Base-by-base conservation (phyloP, 2,329 filamentous ascomycete species). In the Knufia fluminis region DNA sequence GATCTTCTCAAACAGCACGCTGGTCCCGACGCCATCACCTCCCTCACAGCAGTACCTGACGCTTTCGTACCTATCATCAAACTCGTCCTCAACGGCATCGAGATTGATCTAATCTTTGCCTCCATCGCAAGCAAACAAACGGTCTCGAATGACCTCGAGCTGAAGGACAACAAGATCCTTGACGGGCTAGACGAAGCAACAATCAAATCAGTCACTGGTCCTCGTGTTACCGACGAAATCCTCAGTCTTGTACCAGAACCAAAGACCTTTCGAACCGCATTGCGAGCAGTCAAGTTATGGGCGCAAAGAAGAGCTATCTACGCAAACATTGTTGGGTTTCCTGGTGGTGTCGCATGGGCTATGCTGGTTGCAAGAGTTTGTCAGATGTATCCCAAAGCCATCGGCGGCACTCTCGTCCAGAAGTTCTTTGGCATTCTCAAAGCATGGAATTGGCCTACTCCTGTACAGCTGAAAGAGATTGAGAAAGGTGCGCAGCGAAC, bases 31-130 rank as follows among this genome's bases (percentile, higher is more conserved):
- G 77, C 89, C 52, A 87, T 97, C 59, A 84, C 85, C 52, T 87
- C 94, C 63, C 75, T 96, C 60, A 83, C 86, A 1, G 80, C 85
- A 0, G 92, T 98, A 32, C 83, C 83, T 42, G 91, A 94, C 61
- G 88, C 91, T 3, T 94, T 87, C 62, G 91, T 97, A 6, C 92
- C 92, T 42, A 94, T 98, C 64, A 97, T 98, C 72, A 97, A 96
- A 66, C 86, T 97, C 61, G 87, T 94, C 64, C 87, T 94, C 58
- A 81, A 78, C 46, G 86, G 83, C 44, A 94, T 98, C 64, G 92
- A 87, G 65, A 94, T 98, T 64, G 92, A 98, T 75, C 71, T 98
- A 58, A 94, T 97, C 64, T 89, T 90, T 68, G 85, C 86, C 56
- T 77, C 86, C 49, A 79, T 94, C 57, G 72, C 83, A 52, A 76